These are phyloP conservation scores for Spinellus fusiger DNA, from an alignment of 192 early-diverging fungal genomes.

Conservation along the genomic window DNA sequence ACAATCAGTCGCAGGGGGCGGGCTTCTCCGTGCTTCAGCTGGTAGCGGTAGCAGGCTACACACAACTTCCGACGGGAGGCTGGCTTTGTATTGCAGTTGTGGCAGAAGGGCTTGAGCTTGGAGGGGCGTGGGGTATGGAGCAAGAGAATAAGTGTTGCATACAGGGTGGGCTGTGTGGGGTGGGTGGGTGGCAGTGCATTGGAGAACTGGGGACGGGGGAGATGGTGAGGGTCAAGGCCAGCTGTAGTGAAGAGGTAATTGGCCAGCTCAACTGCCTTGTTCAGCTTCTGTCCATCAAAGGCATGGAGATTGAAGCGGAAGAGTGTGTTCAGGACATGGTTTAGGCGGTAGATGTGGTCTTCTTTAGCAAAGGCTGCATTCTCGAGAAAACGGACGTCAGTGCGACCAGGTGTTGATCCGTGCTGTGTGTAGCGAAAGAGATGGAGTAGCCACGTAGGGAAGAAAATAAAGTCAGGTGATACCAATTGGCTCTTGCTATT, in stretches of 20 bases:
- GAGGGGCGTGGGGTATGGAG: slow-evolving; percentile 18
- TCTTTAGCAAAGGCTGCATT: slow-evolving; percentile 25
- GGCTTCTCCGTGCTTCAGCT: slow-evolving; percentile 24
- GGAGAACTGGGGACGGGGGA: slow-evolving; percentile 10
- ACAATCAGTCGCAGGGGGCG: slow-evolving; percentile 22
- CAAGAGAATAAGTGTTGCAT: slow-evolving; percentile 9
- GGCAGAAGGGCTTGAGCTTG: slow-evolving; percentile 24
- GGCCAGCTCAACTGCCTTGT: slow-evolving; percentile 6
- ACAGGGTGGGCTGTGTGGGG: slow-evolving; percentile 4
- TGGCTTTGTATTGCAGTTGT: slow-evolving; percentile 25
- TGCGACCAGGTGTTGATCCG: slow-evolving; percentile 17
- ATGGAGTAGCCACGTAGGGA: slow-evolving; percentile 30
- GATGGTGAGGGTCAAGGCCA: slow-evolving; percentile 5
- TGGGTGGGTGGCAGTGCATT: neutral
- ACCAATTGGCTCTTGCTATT: slow-evolving; percentile 12
- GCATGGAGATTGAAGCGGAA: slow-evolving; percentile 27
- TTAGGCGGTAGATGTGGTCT: slow-evolving; percentile 28
- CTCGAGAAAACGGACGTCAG: slow-evolving; percentile 21
- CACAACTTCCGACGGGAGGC: slow-evolving; percentile 23
- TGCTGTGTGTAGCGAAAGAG: slow-evolving; percentile 26
- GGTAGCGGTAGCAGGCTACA: slow-evolving; percentile 32
- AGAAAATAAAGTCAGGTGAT: slow-evolving; percentile 27
- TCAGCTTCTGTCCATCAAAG: slow-evolving; percentile 11
- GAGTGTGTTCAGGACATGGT: slow-evolving; percentile 28
- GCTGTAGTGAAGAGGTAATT: slow-evolving; percentile 16